These are phyloP conservation scores for Parastagonospora nodorum DNA, from an alignment of 2,329 filamentous ascomycete genomes.

Conservation along the genomic window DNA sequence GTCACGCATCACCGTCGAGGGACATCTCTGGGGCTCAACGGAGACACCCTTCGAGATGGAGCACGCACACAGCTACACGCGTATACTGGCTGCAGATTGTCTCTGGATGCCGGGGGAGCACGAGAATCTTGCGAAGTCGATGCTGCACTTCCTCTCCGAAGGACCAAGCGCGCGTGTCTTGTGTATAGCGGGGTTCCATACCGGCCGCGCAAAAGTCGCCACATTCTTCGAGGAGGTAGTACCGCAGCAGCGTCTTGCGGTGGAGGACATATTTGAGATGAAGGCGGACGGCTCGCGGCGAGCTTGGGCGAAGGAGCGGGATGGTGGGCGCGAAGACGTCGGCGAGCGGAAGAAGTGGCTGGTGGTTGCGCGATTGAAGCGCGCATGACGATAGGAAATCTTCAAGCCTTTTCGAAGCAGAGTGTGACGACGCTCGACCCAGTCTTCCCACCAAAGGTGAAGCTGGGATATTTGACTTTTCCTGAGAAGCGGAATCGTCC, in stretches of 20 bases:
- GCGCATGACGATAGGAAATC: conserved; percentile 4
- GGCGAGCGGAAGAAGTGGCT: conserved; percentile 72
- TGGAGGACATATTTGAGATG: conserved; percentile 71
- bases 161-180: conserved; percentile 59
- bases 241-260: conserved; percentile 55
- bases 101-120: conserved; percentile 78
- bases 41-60: conserved; percentile 46
- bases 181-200: conserved; percentile 75
- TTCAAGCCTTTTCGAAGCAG: conserved; percentile 65
- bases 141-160: conserved; percentile 64
- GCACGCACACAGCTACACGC: conserved; percentile 57
- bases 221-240: conserved; percentile 67
- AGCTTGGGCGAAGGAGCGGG: conserved; percentile 60
- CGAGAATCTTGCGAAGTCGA: conserved; percentile 65
- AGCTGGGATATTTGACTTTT: conserved; percentile 79
- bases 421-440: conserved; percentile 89
- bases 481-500: conserved; percentile 64
- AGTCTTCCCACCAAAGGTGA: conserved; percentile 85
- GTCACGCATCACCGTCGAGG: conserved; percentile 54
- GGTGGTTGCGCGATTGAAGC: conserved; percentile 56
- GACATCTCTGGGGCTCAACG: conserved; percentile 69
- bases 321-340: conserved; percentile 66
- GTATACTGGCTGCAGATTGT: conserved; percentile 73
- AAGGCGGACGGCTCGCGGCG: conserved; percentile 68
- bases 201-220: conserved; percentile 68